Base-by-base conservation (phyloP, 2,329 filamentous ascomycete species). In the Alternaria triticimaculans region DNA sequence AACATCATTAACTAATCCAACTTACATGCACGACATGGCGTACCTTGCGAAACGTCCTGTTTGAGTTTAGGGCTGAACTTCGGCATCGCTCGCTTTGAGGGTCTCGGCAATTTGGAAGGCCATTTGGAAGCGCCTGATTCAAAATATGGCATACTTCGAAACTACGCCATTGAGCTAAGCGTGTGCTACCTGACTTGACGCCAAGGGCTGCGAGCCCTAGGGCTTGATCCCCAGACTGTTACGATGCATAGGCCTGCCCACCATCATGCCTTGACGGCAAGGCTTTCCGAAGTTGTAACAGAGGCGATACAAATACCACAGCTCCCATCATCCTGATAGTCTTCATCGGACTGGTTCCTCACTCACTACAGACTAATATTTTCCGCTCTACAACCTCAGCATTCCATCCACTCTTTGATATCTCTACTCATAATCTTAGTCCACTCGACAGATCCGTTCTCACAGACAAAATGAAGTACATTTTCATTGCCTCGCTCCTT, bases 401-500 rank as follows among this genome's bases (percentile, higher is more conserved):
- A 57, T 67, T 59, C 67, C 65, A 53, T 60, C 50, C 58, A 48
- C 65, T 61, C 60, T 48, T 60, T 62, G 30, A 48, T 33, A 12
- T 26, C n/a, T 26, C 43, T 62, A 54, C 50, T 61, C 25, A 37
- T 69, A 70, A 63, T 62, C 57, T 43, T 64, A 55, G 58, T 55
- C 55, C 56, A 54, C 8, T 66, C 66, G 67, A 65, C 68, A 67
- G 61, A 72, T 70, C 58, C 65, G 58, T 68, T 46, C 62, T 55
- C 45, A 58, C 62, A 49, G 61, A 70, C 73, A 78, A 55, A 21
- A 79, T 79, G 76, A 78, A 78, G 74, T 78, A 77, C 71, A 72
- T 77, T 67, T 66, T 78, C 61, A 65, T 79, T 67, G 68, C 72
- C 60, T 76, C 76, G 54, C 72, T 79, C 48, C 73, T 78, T 57